Conservation (phyloP, 192 early-diverging fungal species). For the Allomyces macrogynus region DNA sequence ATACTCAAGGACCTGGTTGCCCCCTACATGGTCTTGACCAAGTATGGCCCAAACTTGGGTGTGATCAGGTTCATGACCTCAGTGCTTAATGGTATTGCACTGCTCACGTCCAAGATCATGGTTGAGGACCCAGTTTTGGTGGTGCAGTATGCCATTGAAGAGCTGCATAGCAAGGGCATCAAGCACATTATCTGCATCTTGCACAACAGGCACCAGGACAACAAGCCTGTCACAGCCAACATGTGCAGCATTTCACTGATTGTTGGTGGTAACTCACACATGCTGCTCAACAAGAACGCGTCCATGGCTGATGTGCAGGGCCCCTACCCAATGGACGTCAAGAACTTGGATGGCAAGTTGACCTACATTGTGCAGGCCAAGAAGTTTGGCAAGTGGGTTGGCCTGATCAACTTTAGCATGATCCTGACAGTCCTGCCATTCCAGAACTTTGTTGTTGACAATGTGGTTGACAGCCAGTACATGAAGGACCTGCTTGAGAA, state of each 20-base stretch:
- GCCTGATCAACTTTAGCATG: conserved; percentile 32
- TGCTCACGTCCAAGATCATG: conserved; percentile 17
- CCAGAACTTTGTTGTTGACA: conserved; percentile 28
- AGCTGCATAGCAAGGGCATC: conserved; percentile 33
- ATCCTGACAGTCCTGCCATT: conserved; percentile 41
- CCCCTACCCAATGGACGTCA: conserved; percentile 46
- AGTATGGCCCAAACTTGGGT: conserved; percentile 29
- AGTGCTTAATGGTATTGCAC: conserved; percentile 34
- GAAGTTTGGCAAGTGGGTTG: conserved; percentile 40
- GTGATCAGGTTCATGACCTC: conserved; percentile 44
- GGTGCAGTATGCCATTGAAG: conserved; percentile 41
- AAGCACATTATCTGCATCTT: conserved; percentile 44
- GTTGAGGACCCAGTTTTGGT: conserved; percentile 36
- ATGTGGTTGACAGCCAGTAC: conserved; percentile 25
- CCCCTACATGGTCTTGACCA: conserved; percentile 43
- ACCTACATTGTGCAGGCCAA: conserved; percentile 50
- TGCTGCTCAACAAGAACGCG: conserved; percentile 32
- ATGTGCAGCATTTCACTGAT: conserved; percentile 38
- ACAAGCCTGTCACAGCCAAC: conserved; percentile 34
- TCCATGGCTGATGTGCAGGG: conserved; percentile 27
- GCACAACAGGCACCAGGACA: conserved; percentile 53
- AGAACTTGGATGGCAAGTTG: conserved; percentile 36
- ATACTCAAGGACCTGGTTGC: conserved; percentile 25
- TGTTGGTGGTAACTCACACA: conserved; percentile 60
- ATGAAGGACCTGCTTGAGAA: conserved; percentile 28